Evolutionary conservation across 2,329 filamentous ascomycete genomes (phyloP).

Genomic region (Fusarium sp.): DNA sequence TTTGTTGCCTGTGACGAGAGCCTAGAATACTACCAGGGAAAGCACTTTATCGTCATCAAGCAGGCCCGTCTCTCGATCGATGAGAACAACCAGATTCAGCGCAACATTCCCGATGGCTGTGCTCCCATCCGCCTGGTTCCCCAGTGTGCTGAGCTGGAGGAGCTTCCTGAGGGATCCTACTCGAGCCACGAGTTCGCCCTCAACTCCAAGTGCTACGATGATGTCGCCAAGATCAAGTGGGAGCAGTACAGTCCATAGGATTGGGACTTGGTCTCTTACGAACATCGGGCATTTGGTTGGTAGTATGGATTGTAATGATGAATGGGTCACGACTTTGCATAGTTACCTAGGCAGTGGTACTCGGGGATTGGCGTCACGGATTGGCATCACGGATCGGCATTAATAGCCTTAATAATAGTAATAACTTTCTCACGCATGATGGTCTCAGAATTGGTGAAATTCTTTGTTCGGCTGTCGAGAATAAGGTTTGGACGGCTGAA

Average conservation of each 20-base stretch:
- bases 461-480: background rate
- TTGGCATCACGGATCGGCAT: constrained; percentile 6
- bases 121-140: constrained; percentile 57
- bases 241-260: constrained; percentile 36
- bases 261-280: background rate
- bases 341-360: constrained; percentile 15
- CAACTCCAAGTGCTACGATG: constrained; percentile 54
- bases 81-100: constrained; percentile 37
- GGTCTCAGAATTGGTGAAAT: background rate
- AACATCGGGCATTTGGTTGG: background rate
- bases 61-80: constrained; percentile 48
- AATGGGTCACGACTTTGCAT: constrained; percentile 30
- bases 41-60: constrained; percentile 54
- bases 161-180: constrained; percentile 50
- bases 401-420: constrained; percentile 32
- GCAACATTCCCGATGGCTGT: constrained; percentile 51
- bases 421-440: constrained; percentile 8
- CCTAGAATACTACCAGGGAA: constrained; percentile 55
- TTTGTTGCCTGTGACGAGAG: constrained; percentile 58
- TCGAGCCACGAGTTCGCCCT: constrained; percentile 56
- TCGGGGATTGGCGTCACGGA: constrained; percentile 8
- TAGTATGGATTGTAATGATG: constrained; percentile 26
- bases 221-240: constrained; percentile 50
- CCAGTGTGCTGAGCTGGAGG: constrained; percentile 55
- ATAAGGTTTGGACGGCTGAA: background rate